Percentiles rank a stretch among this genome's conserved stretches.
phyloP scores from a whole-genome alignment of 148 eudicot genomes.

The Rhododendron ovatum region DNA sequence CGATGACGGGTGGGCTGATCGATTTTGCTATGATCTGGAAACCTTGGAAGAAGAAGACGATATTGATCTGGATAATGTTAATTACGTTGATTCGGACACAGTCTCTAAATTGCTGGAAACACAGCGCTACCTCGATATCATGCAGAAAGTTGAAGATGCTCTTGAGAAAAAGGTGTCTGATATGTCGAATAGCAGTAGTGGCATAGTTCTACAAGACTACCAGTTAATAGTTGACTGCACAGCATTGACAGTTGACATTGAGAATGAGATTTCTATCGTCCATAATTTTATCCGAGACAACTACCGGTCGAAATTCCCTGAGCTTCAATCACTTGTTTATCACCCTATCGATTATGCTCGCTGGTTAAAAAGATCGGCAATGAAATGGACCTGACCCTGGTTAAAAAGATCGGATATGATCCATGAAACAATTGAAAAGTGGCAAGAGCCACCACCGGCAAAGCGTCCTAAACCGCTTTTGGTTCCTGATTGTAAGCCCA shows the following conservation, averaged over 20 bases:
- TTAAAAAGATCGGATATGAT: no score
- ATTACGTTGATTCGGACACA: constrained; percentile 74
- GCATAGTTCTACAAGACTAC: constrained; percentile 30
- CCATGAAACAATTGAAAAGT: constrained; percentile 86
- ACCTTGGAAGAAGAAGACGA: no score
- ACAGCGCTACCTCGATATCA: no score
- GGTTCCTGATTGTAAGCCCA: constrained; percentile 95
- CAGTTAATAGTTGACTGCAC: constrained; percentile 93
- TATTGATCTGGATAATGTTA: constrained; percentile 64
- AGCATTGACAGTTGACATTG: constrained; percentile 79
- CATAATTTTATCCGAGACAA: constrained; percentile 94
- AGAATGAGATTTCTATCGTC: constrained; percentile 75
- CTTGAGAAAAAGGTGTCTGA: no score
- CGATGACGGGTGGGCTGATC: no score
- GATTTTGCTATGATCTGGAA: no score
- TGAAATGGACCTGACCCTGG: constrained; percentile 68
- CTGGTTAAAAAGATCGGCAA: constrained; percentile 91
- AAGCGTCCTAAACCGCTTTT: constrained; percentile 95
- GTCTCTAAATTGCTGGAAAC: no score
- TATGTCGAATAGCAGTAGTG: no score
- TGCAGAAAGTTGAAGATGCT: no score
- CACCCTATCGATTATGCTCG: constrained; percentile 80
- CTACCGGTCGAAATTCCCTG: constrained; percentile 88
- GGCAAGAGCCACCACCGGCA: constrained; percentile 99
- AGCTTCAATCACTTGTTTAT: constrained; percentile 94